These are phyloP conservation scores for Rutstroemia sp. DNA, from an alignment of 2,329 filamentous ascomycete genomes.

Conservation along the genomic window DNA sequence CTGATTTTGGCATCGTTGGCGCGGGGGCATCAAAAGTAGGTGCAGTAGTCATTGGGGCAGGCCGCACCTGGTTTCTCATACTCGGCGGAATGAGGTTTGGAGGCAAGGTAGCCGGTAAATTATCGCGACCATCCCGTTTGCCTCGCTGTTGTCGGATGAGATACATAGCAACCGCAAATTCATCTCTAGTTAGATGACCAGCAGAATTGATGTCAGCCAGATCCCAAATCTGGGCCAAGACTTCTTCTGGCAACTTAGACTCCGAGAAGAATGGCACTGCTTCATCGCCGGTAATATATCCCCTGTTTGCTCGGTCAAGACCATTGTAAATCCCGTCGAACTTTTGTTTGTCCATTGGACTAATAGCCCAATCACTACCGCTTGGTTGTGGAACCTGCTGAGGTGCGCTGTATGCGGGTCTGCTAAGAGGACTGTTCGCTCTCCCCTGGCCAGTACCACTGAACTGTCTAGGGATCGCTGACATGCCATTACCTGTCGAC, in stretches of 20 bases:
- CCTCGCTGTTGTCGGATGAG: slow-evolving; percentile 84
- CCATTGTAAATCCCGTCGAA: slow-evolving; percentile 83
- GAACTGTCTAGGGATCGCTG: slow-evolving; percentile 75
- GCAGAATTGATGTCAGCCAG: slow-evolving; percentile 89
- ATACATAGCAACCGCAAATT: slow-evolving; percentile 97
- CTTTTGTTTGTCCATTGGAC: slow-evolving; percentile 72
- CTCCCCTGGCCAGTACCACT: slow-evolving; percentile 56
- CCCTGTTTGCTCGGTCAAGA: slow-evolving; percentile 72
- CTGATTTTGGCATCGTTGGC: slow-evolving; percentile 59
- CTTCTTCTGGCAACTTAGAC: slow-evolving; percentile 81
- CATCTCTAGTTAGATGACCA: slow-evolving; percentile 76
- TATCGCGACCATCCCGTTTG: slow-evolving; percentile 51
- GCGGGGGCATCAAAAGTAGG: slow-evolving; percentile 37
- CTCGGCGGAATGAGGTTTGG: slow-evolving; percentile 78
- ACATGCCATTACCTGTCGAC: slow-evolving; percentile 39
- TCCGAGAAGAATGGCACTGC: slow-evolving; percentile 92
- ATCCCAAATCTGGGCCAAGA: slow-evolving; percentile 93
- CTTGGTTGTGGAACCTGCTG: slow-evolving; percentile 23
- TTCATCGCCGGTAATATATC: slow-evolving; percentile 87
- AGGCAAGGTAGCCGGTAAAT: slow-evolving; percentile 71
- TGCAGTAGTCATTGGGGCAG: slow-evolving; percentile 36
- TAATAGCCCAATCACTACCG: slow-evolving; percentile 73
- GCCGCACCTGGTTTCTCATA: slow-evolving; percentile 58
- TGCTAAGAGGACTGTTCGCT: slow-evolving; percentile 50
- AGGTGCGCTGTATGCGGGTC: slow-evolving; percentile 39